Base-by-base conservation (phyloP, 352 stramenopile genomes). In the Hyphochytrium catenoides region DNA sequence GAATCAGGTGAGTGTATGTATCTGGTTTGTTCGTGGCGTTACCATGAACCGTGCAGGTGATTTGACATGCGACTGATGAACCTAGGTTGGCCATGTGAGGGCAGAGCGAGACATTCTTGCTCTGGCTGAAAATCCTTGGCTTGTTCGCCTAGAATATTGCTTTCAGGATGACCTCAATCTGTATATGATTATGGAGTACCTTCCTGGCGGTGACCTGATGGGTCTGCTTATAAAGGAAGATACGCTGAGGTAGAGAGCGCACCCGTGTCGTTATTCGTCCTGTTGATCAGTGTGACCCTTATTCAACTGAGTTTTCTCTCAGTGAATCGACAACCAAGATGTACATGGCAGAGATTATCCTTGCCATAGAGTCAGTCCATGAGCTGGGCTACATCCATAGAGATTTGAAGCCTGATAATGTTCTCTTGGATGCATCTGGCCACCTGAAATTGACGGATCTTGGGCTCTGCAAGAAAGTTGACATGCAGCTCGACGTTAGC, bases 371-470 rank as follows among this genome's bases (percentile, higher is more conserved):
- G 44, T 91, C 73, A 20, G 87, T 98, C 22, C 93, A 99, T 63
- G 73, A 86, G 14, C 52, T 98, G 12, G 91, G 90, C 3, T 98
- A 98, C 52, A 97, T 98, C 48, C 90, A 98, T 55, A 68, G 90
- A 20, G 90, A 99, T 47, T 89, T 98, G 52, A 98, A 98, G 57
- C 75, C 76, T 8, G 77, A 94, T 45, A 94, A 94, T 43, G 70
- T 94, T 40, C 59, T 99, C 21, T 63, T 99, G 18, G 89, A 98
- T 57, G 74, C 73, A 6, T 65, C 90, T 27, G 92, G 93, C 20
- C 91, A 99, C 56, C 66, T 99, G 31, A 98, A 98, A 61, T 74
- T 99, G 28, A 98, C 89, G 3, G 92, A 99, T 62, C 58, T 99
- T 17, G 91, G 91, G 27, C 58, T 96, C 0, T 95, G 81, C 54